Evolutionary conservation across 2,329 filamentous ascomycete species (phyloP).

Genomic region (Diaporthe sp.): DNA sequence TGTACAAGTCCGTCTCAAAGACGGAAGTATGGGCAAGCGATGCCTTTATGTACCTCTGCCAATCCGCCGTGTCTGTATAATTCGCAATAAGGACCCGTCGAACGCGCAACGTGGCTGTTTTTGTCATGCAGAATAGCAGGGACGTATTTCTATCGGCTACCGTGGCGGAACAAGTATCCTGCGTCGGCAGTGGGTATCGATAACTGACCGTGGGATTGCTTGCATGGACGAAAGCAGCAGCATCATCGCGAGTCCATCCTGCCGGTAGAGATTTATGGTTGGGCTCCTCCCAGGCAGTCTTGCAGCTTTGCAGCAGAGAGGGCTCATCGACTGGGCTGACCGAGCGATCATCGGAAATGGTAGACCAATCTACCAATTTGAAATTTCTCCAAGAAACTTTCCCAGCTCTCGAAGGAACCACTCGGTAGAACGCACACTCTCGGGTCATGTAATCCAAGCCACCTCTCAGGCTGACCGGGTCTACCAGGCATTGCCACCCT

Average conservation of each 20-base stretch:
- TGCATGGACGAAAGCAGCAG: background rate
- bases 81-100: background rate
- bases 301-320: background rate
- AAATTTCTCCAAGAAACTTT: background rate
- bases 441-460: background rate
- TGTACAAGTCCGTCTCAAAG: background rate
- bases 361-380: constrained; percentile 6
- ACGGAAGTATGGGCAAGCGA: background rate
- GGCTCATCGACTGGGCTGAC: background rate
- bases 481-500: constrained; percentile 13
- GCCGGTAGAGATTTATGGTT: background rate
- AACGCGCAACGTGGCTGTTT: background rate
- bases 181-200: background rate
- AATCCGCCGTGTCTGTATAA: too few relatives aligned
- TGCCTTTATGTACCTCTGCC: rapidly evolving
- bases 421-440: rapidly evolving
- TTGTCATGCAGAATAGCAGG: background rate
- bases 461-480: constrained; percentile 1
- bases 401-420: background rate
- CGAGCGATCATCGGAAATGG: background rate
- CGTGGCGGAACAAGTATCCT: background rate
- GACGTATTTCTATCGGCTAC: background rate
- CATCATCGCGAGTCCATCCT: background rate
- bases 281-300: background rate
- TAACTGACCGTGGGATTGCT: background rate